phyloP scores from a whole-genome alignment of 805 yeast genomes.

The Candida awuae region DNA sequence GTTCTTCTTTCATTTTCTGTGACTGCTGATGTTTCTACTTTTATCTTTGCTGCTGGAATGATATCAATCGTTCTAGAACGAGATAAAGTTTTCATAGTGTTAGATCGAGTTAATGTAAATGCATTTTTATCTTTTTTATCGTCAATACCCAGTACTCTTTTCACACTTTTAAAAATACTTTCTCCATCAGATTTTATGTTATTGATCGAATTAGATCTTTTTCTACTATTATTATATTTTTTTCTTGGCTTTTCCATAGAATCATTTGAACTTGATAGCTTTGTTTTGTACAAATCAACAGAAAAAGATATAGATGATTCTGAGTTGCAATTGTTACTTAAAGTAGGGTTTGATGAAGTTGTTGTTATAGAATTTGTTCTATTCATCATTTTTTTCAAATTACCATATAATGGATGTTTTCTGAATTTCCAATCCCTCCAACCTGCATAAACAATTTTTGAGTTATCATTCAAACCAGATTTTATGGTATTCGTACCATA shows the following conservation, averaged over 20 bases:
- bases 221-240: too few species aligned
- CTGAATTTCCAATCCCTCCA: slow-evolving; percentile 92
- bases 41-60: too few species aligned
- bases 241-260: too few species aligned
- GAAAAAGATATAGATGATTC: too few species aligned
- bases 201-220: not conserved
- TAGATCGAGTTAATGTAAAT: too few species aligned
- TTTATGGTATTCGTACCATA: slow-evolving; percentile 12
- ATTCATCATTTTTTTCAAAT: slow-evolving; percentile 5
- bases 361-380: slow-evolving; percentile 8
- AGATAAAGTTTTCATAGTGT: too few species aligned
- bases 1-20: not conserved
- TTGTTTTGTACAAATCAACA: too few species aligned
- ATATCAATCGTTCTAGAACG: too few species aligned
- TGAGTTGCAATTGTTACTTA: too few species aligned
- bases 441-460: slow-evolving; percentile 48
- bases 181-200: not conserved
- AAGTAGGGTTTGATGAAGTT: not conserved
- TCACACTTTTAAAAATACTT: not conserved
- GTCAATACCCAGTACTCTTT: not conserved
- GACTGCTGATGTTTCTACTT: not conserved
- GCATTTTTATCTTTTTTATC: too few species aligned
- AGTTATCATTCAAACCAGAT: slow-evolving; percentile 10
- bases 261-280: too few species aligned
- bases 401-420: slow-evolving; percentile 55